These are phyloP conservation scores for Helicocarpus griseus DNA, from an alignment of 2,329 filamentous ascomycete species.

Conservation along the genomic window DNA sequence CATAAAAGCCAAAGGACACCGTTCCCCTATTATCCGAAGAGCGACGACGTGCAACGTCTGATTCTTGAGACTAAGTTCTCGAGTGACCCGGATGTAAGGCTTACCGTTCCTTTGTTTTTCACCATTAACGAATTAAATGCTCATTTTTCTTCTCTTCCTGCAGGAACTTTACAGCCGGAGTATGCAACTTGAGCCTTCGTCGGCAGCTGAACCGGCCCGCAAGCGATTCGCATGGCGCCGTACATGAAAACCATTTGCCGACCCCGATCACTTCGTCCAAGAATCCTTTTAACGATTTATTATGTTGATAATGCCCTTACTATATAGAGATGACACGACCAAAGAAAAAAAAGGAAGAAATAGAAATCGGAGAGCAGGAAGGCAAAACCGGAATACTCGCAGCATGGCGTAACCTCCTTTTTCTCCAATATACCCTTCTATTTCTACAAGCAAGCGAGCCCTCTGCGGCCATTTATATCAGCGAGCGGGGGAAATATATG, in stretches of 20 bases:
- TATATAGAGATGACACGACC: background rate
- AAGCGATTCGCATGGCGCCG: slow-evolving; percentile 38
- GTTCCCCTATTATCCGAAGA: slow-evolving; percentile 50
- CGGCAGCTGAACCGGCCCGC: slow-evolving; percentile 25
- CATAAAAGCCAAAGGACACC: slow-evolving; percentile 84
- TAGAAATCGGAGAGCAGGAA: background rate
- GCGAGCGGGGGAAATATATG: too few relatives aligned
- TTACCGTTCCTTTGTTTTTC: slow-evolving; percentile 10
- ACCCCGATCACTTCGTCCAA: background rate
- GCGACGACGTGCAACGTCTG: slow-evolving; percentile 62
- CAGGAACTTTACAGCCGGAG: slow-evolving; percentile 53
- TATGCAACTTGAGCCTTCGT: slow-evolving; percentile 43
- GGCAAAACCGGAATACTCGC: background rate
- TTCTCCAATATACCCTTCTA: background rate
- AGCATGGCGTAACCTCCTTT: background rate
- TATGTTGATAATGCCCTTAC: background rate
- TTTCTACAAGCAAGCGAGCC: too few relatives aligned
- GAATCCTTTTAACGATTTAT: background rate
- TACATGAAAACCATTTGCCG: slow-evolving; percentile 14
- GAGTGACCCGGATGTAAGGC: slow-evolving; percentile 75
- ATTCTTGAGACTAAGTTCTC: slow-evolving; percentile 73
- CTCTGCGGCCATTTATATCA: too few relatives aligned
- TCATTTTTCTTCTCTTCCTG: slow-evolving; percentile 4
- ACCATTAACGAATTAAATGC: background rate
- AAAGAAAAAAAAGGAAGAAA: background rate